Evolutionary conservation across 78 protist genomes (phyloP).

Genomic region (Dictyostelium citrinum): DNA sequence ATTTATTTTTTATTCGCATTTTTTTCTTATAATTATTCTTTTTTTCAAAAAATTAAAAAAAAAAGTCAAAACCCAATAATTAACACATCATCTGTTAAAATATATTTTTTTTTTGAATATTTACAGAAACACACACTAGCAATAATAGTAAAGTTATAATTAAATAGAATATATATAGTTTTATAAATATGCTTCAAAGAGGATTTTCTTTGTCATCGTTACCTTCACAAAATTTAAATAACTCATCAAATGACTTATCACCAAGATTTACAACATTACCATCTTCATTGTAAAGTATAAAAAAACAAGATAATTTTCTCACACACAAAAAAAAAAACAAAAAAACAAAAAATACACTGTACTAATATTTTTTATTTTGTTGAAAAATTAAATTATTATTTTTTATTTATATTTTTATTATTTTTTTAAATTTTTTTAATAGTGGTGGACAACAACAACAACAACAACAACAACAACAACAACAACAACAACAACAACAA

Average conservation of each 20-base stretch:
- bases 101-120: neutral
- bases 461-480: neutral
- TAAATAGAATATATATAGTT: neutral
- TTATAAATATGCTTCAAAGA: constrained; percentile 27
- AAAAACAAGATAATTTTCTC: neutral
- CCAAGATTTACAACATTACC: constrained; percentile 27
- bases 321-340: neutral
- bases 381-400: no score
- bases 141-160: neutral
- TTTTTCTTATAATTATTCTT: neutral
- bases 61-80: neutral
- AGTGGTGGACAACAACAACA: neutral
- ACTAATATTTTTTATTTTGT: neutral
- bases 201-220: neutral
- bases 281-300: neutral
- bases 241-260: neutral
- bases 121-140: neutral
- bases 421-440: no score
- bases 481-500: neutral
- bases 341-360: neutral
- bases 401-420: neutral
- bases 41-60: neutral
- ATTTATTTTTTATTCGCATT: neutral
- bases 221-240: neutral
- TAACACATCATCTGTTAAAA: neutral